Evolutionary conservation across 306 rosid species (phyloP).

Genomic region (Urtica urens): DNA sequence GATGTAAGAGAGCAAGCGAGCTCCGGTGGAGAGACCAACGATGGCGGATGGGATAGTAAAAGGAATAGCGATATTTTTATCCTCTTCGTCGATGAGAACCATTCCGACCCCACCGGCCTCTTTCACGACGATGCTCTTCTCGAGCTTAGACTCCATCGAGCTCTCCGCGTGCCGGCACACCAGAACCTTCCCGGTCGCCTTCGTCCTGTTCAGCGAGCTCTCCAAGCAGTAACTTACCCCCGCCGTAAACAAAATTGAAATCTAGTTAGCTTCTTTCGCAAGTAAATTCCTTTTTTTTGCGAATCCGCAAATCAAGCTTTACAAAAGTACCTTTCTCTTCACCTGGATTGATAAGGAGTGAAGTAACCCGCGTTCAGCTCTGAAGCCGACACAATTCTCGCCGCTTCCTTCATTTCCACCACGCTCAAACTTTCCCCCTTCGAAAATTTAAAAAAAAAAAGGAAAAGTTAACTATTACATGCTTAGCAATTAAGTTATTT

Average conservation of each 20-base stretch:
- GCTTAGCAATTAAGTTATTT: too few species aligned
- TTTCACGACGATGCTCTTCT: constrained; percentile 49
- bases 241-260: constrained; percentile 15
- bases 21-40: constrained; percentile 37
- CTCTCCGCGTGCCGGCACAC: constrained; percentile 57
- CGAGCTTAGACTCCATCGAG: constrained; percentile 51
- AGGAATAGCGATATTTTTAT: constrained; percentile 48
- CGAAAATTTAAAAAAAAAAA: too few species aligned
- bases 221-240: constrained; percentile 59
- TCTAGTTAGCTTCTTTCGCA: constrained; percentile 20
- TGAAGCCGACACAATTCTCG: constrained; percentile 50
- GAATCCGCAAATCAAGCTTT: constrained; percentile 18
- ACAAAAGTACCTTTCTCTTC: constrained; percentile 68
- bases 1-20: constrained; percentile 37
- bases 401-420: constrained; percentile 41
- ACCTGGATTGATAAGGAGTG: constrained; percentile 92
- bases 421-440: constrained; percentile 69
- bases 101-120: constrained; percentile 70
- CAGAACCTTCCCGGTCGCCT: constrained; percentile 63
- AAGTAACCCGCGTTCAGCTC: constrained; percentile 68
- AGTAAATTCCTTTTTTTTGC: constrained; percentile 9
- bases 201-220: constrained; percentile 59
- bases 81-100: constrained; percentile 56
- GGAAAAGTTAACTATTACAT: too few species aligned
- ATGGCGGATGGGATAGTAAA: constrained; percentile 62